A percentile compares a stretch with the other conserved stretches of the same genome.
phyloP scores from a whole-genome alignment of 495 filamentous ascomycete genomes.

The Cudoniella acicularis region DNA sequence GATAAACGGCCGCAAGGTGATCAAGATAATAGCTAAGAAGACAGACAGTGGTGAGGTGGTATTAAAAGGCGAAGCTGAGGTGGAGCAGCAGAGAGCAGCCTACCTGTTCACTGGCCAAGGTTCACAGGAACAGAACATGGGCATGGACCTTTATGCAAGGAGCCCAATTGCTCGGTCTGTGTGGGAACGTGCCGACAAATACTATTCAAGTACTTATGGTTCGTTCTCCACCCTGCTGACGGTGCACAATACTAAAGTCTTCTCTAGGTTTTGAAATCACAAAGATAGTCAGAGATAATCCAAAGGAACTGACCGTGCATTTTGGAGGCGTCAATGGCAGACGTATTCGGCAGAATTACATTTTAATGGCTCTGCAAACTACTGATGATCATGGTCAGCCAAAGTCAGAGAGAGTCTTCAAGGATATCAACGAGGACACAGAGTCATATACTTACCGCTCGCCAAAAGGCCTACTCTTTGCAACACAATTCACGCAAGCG shows the following conservation, averaged over 20 bases:
- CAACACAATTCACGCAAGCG: constrained; percentile 42
- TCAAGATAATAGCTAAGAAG: constrained; percentile 28
- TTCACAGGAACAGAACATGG: constrained; percentile 38
- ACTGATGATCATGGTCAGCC: constrained; percentile 15
- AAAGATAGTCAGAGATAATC: constrained; percentile 38
- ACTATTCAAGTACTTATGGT: constrained; percentile 37
- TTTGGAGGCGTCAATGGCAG: constrained; percentile 38
- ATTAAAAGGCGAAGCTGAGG: constrained; percentile 32
- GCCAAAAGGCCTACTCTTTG: constrained; percentile 33
- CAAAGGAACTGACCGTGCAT: constrained; percentile 36
- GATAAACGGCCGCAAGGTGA: constrained; percentile 32
- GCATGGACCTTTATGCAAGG: constrained; percentile 36
- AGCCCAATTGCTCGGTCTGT: constrained; percentile 31
- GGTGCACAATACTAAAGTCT: not conserved
- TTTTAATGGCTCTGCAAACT: constrained; percentile 25
- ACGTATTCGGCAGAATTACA: constrained; percentile 35
- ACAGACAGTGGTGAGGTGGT: constrained; percentile 28
- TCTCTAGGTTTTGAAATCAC: constrained; percentile 33
- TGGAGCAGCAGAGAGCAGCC: constrained; percentile 35
- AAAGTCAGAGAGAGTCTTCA: constrained; percentile 19
- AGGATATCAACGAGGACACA: constrained; percentile 23
- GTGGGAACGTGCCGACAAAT: constrained; percentile 38
- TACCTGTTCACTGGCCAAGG: constrained; percentile 46
- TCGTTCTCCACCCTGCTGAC: not conserved
- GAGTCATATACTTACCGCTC: constrained; percentile 33